Evolutionary conservation across 2,329 filamentous ascomycete species (phyloP).

Genomic region (Alternaria panax): DNA sequence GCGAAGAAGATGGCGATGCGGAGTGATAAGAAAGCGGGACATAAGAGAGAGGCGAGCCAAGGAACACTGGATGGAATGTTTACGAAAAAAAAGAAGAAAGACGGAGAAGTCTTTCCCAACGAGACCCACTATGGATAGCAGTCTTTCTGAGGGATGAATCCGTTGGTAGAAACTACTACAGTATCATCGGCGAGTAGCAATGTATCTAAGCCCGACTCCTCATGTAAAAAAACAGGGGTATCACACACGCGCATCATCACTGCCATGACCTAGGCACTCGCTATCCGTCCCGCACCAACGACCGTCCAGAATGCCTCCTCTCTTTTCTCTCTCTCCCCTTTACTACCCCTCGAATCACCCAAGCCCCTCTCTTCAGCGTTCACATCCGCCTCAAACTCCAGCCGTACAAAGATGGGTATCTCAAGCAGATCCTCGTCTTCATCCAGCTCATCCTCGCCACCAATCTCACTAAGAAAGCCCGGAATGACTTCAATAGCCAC

Average conservation of each 20-base stretch:
- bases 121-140: conserved; percentile 19
- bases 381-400: conserved; percentile 85
- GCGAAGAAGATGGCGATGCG: conserved; percentile 56
- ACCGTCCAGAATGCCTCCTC: conserved; percentile 97
- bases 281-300: conserved; percentile 84
- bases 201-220: neutral
- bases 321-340: conserved; percentile 74
- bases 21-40: conserved; percentile 67
- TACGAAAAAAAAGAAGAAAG: conserved; percentile 42
- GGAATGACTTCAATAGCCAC: conserved; percentile 91
- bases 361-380: conserved; percentile 59
- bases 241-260: conserved; percentile 47
- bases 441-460: conserved; percentile 37
- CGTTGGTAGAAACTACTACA: neutral
- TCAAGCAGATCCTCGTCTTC: conserved; percentile 75
- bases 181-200: neutral
- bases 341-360: conserved; percentile 54
- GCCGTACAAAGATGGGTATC: conserved; percentile 90
- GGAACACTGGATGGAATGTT: conserved; percentile 49
- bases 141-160: neutral
- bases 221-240: conserved; percentile 4
- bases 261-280: conserved; percentile 22
- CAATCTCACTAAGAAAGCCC: conserved; percentile 40
- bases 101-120: conserved; percentile 25
- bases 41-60: conserved; percentile 64